These are phyloP conservation scores for Sedum album DNA, from an alignment of 164 flowering plant genomes.

Conservation along the genomic window DNA sequence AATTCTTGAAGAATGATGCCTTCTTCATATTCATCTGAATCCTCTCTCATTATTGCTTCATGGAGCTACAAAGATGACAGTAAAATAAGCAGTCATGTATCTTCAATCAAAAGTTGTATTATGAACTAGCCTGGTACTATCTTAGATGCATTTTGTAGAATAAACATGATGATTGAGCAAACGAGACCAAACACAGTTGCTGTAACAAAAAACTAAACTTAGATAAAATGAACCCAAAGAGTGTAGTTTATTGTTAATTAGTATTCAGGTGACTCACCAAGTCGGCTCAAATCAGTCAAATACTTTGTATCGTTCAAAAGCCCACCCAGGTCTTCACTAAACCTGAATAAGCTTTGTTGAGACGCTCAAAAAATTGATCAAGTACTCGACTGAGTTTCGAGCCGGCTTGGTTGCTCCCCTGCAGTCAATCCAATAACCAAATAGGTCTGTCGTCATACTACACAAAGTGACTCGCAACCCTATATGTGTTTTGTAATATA, in stretches of 20 bases:
- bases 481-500: not conserved
- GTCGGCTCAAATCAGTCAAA: conserved; percentile 38
- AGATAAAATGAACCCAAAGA: not conserved
- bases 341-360: conserved; percentile 36
- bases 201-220: conserved; percentile 15
- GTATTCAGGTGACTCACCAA: conserved; percentile 19
- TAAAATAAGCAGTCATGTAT: conserved; percentile 13
- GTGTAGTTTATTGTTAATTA: not conserved
- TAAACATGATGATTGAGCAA: too few relatives aligned
- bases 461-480: not conserved
- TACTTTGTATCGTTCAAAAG: conserved; percentile 24
- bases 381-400: conserved; percentile 39
- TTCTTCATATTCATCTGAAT: conserved; percentile 67
- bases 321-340: conserved; percentile 42
- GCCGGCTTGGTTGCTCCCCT: conserved; percentile 44
- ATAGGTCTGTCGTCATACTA: conserved; percentile 15
- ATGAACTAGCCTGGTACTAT: too few relatives aligned
- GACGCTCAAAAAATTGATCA: conserved; percentile 29
- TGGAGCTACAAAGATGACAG: conserved; percentile 45
- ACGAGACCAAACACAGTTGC: too few relatives aligned
- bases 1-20: conserved; percentile 60
- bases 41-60: conserved; percentile 92
- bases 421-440: conserved; percentile 28
- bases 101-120: conserved; percentile 46
- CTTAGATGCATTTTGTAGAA: too few relatives aligned